phyloP scores from a whole-genome alignment of 768 basidiomycete genomes.

The Podaxis sp. region DNA sequence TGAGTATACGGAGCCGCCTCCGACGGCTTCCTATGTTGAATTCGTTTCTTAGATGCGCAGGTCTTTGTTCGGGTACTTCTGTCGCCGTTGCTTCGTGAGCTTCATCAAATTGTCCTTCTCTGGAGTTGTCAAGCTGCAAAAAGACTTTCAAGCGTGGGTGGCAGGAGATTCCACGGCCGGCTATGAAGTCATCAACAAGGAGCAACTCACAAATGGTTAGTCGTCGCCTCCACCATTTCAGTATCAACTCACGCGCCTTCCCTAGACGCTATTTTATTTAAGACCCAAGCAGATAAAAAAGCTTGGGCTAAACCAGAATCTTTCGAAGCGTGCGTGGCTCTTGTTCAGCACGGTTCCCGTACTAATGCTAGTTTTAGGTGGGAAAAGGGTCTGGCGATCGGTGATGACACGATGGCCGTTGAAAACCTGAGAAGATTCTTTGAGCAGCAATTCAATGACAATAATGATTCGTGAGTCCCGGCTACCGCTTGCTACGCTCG shows the following conservation, averaged over 20 bases:
- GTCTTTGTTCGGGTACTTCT: slow-evolving; percentile 81
- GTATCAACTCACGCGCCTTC: background rate
- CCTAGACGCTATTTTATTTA: slow-evolving; percentile 56
- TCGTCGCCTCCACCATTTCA: background rate
- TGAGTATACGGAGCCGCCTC: background rate
- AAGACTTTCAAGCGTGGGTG: slow-evolving; percentile 68
- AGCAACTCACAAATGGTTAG: slow-evolving; percentile 40
- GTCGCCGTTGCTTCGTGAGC: slow-evolving; percentile 71
- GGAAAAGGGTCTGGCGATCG: slow-evolving; percentile 60
- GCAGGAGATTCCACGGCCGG: slow-evolving; percentile 44
- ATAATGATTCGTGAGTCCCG: slow-evolving; percentile 70
- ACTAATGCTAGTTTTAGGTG: slow-evolving; percentile 42
- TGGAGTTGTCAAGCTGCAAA: slow-evolving; percentile 63
- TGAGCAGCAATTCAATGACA: slow-evolving; percentile 81
- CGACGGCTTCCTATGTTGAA: background rate
- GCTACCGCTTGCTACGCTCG: background rate
- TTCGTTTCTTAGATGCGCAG: slow-evolving; percentile 53
- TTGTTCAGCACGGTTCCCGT: background rate
- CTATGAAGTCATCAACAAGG: slow-evolving; percentile 49
- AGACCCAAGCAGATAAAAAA: slow-evolving; percentile 63
- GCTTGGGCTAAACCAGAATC: slow-evolving; percentile 61
- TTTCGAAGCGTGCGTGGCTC: slow-evolving; percentile 52
- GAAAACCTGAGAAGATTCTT: slow-evolving; percentile 79
- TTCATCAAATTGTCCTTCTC: slow-evolving; percentile 76
- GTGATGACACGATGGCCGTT: slow-evolving; percentile 66